Conservation (phyloP, 1,284 basidiomycete genomes). For the Schizophyllum commune region DNA sequence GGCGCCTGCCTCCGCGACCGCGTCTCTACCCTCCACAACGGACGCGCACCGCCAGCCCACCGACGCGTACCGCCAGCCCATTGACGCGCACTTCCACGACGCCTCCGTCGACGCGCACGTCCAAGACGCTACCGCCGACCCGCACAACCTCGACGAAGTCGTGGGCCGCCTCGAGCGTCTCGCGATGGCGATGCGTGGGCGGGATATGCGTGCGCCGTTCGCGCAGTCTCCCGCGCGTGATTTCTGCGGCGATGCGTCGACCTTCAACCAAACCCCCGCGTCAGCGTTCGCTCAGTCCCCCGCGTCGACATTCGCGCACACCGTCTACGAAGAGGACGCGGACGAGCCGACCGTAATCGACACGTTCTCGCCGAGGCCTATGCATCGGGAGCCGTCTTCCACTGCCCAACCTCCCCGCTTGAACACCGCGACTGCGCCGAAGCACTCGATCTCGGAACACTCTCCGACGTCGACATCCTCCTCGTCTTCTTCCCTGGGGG, state of each 20-base stretch:
- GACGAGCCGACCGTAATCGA: conserved; percentile 3
- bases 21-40: too few relatives aligned
- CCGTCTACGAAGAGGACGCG: not conserved
- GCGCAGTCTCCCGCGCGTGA: too few relatives aligned
- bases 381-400: conserved; percentile 19
- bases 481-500: conserved; percentile 20
- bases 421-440: conserved; percentile 23
- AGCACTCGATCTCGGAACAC: conserved; percentile 18
- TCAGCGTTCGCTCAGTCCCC: not conserved
- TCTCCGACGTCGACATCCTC: conserved; percentile 22
- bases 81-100: too few relatives aligned
- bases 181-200: conserved; percentile 10
- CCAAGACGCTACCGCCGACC: not conserved
- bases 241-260: too few relatives aligned
- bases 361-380: conserved; percentile 9
- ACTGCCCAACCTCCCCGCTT: conserved; percentile 16
- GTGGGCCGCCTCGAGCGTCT: conserved; percentile 17
- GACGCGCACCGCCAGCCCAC: too few relatives aligned
- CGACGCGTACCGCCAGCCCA: too few relatives aligned
- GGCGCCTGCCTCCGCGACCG: too few relatives aligned
- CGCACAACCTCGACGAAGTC: conserved; percentile 14
- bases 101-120: not conserved
- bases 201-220: not conserved
- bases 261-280: too few relatives aligned
- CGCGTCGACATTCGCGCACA: conserved; percentile 6